Evolutionary conservation across 2,329 filamentous ascomycete genomes (phyloP).

Genomic region (Ceratocystis harringtonii): DNA sequence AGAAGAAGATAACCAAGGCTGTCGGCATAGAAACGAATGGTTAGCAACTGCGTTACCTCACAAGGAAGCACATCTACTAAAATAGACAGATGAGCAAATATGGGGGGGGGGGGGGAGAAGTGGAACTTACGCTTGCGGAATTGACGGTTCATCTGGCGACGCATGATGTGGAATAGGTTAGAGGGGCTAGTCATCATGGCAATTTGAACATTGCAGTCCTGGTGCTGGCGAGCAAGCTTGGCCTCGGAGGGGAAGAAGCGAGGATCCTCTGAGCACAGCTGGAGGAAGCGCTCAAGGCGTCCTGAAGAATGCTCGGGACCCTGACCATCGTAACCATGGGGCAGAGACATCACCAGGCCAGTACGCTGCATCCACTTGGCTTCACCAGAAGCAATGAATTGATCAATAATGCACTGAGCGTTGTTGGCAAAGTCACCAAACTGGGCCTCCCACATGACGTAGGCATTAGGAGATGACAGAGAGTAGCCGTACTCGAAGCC

Average conservation of each 20-base stretch:
- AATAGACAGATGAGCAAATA: background rate
- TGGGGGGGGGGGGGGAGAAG: conserved; percentile 2
- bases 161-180: conserved; percentile 91
- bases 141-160: conserved; percentile 95
- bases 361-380: conserved; percentile 98
- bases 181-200: conserved; percentile 92
- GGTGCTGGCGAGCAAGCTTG: conserved; percentile 90
- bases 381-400: conserved; percentile 95
- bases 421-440: conserved; percentile 99
- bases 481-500: conserved; percentile 99
- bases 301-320: conserved; percentile 97
- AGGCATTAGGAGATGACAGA: conserved; percentile 83
- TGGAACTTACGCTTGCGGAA: conserved; percentile 84
- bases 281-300: conserved; percentile 90
- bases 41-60: conserved; percentile 20
- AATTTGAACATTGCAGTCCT: conserved; percentile 99
- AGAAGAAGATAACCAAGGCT: conserved; percentile 97
- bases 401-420: conserved; percentile 95
- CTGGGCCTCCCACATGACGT: conserved; percentile 99
- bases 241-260: conserved; percentile 77
- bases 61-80: background rate
- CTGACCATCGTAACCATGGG: conserved; percentile 96
- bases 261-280: conserved; percentile 94
- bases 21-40: conserved; percentile 9
- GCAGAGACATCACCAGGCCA: conserved; percentile 87